Base-by-base conservation (phyloP, 805 yeast genomes). In the Lipomyces sp. region DNA sequence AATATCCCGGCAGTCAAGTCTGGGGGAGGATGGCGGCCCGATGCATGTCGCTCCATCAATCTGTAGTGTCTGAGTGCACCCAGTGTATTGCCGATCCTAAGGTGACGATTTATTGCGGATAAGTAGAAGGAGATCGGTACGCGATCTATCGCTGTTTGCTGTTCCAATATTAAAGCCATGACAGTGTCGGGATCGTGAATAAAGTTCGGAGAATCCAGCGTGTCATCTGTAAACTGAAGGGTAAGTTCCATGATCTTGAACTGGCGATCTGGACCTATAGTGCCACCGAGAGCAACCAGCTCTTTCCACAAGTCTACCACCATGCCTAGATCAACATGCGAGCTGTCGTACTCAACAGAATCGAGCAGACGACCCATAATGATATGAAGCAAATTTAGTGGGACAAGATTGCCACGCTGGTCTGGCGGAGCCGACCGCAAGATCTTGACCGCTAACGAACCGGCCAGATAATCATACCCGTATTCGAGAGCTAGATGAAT, bases 401-500 rank as follows among this genome's bases (percentile, higher is more conserved):
- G 56, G 1, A 32, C 56, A 53, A 53, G 56, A 15, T 18, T 53
- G 33, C 18, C n/a, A 15, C 56, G 37, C 24, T 15, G 48, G n/a
- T 42, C 48, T 42, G 48, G 5, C 8, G 48, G 48, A 42, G 48
- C 48, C 29, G 48, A 42, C 8, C 48, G 48, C 48, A 53, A 6
- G 10, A 65, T 30, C 4, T 64, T 59, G 32, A 62, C 45, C 18
- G 55, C 24, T 56, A 65, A 58, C 10, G 63, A 59, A 2, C 62
- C 61, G 29, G 68, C 68, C 24, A 29, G 13, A 15, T 54, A 33
- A 11, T 65, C 65, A 7, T 55, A 34, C n/a, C 59, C 51, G 35
- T 59, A 57, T 13, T 56, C 65, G 13, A 65, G 50, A 24, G 68
- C 68, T 10, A 65, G 57, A 11, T 65, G 65, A 13, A 65, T 60